Base-by-base conservation (phyloP, 768 basidiomycete species). In the Mycena amicta region DNA sequence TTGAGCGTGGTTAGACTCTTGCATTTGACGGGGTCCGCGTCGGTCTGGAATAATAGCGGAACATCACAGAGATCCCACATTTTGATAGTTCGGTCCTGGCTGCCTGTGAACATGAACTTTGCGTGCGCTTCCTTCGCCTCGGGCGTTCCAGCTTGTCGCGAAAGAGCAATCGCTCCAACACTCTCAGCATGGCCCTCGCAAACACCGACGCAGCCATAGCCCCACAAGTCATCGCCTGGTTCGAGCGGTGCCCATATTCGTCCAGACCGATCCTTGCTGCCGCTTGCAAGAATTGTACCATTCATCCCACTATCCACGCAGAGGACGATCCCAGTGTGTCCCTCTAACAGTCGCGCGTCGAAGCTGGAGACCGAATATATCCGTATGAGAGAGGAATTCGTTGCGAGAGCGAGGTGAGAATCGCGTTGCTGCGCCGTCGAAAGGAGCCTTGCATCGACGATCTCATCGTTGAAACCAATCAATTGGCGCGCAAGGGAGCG, bases 381-480 rank as follows among this genome's bases (percentile, higher is more conserved):
- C 23, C 95, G 91, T 62, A 99, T 91, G 28, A 97, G 83, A 25
- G 94, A 92, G 1, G 97, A 98, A 72, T 99, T 99, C 39, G 97
- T 96, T n/a, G 96, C 96, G 20, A 99, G 79, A 20, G 96, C 97
- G 29, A 98, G 75, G 66, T 92, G 88, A 2, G 86, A 81, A 70
- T 95, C 92, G 52, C 69, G 70, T 23, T 67, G 60, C 39, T 63
- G 55, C 16, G 68, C 50, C 23, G 61, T 57, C 45, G 83, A 83
- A 57, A 99, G 80, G 75, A 95, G 93, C 26, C 83, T 79, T 4
- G 88, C 84, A 67, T 98, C 97, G 51, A 98, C 90, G 64, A 98
- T 95, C 73, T 98, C 96, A 73, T 99, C 97, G 71, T 98, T 98
- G 80, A 90, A 99, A 0, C 97, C 97, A 66, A 98, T 87, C 64